A percentile compares a stretch with the other conserved stretches of the same genome.
These are phyloP conservation scores for Trichophyton mentagrophytes DNA, from an alignment of 2,329 filamentous ascomycete species.

Conservation along the genomic window DNA sequence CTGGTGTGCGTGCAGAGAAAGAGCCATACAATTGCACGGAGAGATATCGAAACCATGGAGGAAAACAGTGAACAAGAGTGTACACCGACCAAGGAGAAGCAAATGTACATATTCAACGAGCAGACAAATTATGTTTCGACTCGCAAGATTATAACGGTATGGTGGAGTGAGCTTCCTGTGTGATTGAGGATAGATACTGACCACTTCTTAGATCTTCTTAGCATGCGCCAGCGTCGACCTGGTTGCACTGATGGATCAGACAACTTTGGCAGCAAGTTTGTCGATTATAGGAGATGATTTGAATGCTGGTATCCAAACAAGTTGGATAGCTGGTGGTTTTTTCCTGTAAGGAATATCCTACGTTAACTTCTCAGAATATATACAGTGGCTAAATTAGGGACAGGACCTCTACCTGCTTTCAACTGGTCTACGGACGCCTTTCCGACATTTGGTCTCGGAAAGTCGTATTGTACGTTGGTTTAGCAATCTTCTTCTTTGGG, in stretches of 20 bases:
- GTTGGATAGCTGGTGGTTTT: slow-evolving; percentile 45
- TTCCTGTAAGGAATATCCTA: slow-evolving; percentile 38
- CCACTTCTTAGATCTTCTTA: slow-evolving; percentile 39
- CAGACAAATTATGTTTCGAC: slow-evolving; percentile 45
- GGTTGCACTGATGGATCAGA: slow-evolving; percentile 46
- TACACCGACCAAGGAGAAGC: slow-evolving; percentile 13
- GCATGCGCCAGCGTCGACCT: slow-evolving; percentile 45
- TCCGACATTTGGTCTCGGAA: slow-evolving; percentile 52
- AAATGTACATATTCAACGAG: slow-evolving; percentile 36
- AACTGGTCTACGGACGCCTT: slow-evolving; percentile 46
- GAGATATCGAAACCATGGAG: background rate
- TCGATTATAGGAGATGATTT: slow-evolving; percentile 43
- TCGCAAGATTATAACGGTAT: slow-evolving; percentile 41
- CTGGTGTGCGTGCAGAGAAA: background rate
- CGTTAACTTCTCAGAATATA: background rate
- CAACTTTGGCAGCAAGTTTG: slow-evolving; percentile 43
- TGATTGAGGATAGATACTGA: background rate
- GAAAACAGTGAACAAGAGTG: background rate
- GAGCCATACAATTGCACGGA: background rate
- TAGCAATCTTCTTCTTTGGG: slow-evolving; percentile 36
- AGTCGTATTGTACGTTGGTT: slow-evolving; percentile 40
- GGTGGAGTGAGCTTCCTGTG: background rate
- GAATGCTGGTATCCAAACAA: slow-evolving; percentile 37
- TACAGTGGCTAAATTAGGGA: background rate
- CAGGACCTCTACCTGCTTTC: background rate